Evolutionary conservation across 2,329 filamentous ascomycete species (phyloP).

Genomic region (Ceratocystis alfenasii): DNA sequence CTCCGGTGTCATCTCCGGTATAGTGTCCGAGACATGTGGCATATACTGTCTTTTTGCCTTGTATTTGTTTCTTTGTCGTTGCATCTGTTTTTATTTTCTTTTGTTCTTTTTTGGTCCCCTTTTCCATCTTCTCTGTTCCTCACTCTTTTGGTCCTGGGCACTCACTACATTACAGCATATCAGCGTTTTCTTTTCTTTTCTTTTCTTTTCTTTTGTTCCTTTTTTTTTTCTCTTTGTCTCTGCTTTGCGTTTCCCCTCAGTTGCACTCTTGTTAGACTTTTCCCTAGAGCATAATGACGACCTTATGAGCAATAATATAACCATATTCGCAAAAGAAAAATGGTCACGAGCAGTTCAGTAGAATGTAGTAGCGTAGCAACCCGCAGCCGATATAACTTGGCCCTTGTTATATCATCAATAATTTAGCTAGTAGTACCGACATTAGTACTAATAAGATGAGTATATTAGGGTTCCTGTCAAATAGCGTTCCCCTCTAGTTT

Average conservation of each 20-base stretch:
- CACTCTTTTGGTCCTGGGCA: not conserved
- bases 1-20: constrained; percentile 10
- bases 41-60: not conserved
- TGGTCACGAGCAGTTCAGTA: not conserved
- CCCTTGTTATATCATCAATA: not conserved
- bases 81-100: not conserved
- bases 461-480: too few relatives aligned
- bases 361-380: not conserved
- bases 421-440: too few relatives aligned
- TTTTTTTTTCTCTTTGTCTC: not conserved
- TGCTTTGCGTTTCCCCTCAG: not conserved
- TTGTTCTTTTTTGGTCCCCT: not conserved
- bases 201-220: not conserved
- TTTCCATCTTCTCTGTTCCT: not conserved
- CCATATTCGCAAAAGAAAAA: not conserved
- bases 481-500: constrained; percentile 27
- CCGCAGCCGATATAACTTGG: not conserved
- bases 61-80: not conserved
- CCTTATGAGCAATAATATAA: constrained; percentile 8
- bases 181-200: not conserved
- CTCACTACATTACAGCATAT: constrained; percentile 1
- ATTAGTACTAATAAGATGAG: too few relatives aligned
- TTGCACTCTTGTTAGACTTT: constrained; percentile 1
- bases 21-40: not conserved
- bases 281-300: constrained; percentile 10